These are phyloP conservation scores for Kwoniella shivajii DNA, from an alignment of 1,284 basidiomycete species.

Conservation along the genomic window DNA sequence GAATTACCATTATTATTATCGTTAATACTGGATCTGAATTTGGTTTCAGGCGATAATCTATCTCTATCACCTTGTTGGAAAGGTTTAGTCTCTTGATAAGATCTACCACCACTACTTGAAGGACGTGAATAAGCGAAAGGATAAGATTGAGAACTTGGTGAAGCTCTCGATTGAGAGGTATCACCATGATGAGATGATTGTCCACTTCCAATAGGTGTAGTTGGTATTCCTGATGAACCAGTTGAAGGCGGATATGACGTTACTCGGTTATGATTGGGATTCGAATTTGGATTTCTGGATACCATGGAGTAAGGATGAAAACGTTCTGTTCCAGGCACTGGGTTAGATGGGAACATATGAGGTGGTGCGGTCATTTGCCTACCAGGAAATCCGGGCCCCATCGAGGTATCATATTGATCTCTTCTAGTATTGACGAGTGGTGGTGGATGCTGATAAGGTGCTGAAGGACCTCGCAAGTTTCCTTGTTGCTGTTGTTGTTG, in stretches of 20 bases:
- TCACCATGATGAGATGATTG: neutral
- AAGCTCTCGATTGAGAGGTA: neutral
- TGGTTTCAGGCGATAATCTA: conserved; percentile 12
- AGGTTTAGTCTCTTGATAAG: conserved; percentile 4
- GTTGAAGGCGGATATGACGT: conserved; percentile 11
- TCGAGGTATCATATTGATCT: conserved; percentile 9
- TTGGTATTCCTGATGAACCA: neutral
- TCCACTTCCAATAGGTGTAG: conserved; percentile 1
- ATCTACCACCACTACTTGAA: conserved; percentile 2
- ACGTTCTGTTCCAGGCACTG: conserved; percentile 4
- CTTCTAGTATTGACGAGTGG: no score
- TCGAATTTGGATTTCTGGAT: neutral
- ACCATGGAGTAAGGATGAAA: conserved; percentile 17
- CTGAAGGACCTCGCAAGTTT: conserved; percentile 5
- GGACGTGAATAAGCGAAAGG: conserved; percentile 8
- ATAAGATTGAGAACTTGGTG: conserved; percentile 15
- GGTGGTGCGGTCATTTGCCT: conserved; percentile 13
- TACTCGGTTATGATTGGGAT: neutral
- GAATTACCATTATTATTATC: conserved; percentile 3
- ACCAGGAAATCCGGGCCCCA: conserved; percentile 1
- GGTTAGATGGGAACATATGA: conserved; percentile 5
- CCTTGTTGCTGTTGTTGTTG: no score
- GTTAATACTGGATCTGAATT: neutral
- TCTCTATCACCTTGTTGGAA: neutral
- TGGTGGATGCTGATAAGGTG: conserved; percentile 4